These are phyloP conservation scores for Ensete glaucum DNA, from an alignment of 176 grass and related monocot species.

Conservation along the genomic window DNA sequence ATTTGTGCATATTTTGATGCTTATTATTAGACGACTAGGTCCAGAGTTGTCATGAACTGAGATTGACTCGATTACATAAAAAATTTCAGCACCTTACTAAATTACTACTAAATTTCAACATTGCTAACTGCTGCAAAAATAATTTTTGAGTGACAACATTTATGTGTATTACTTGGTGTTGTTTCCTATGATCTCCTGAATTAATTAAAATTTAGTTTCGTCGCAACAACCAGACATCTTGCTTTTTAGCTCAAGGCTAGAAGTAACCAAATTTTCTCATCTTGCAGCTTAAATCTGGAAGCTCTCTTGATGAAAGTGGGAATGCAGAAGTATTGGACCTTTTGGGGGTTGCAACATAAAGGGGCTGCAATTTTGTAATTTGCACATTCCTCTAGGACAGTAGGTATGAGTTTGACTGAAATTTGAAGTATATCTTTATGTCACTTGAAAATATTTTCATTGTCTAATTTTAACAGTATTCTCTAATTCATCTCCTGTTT, in stretches of 20 bases:
- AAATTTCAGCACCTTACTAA: no score
- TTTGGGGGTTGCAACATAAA: slow-evolving; percentile 5
- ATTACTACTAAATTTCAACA: background rate
- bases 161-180: background rate
- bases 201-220: background rate
- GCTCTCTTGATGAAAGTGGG: slow-evolving; percentile 3
- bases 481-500: no score
- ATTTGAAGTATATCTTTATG: background rate
- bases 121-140: background rate
- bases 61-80: no score
- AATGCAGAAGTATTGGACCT: slow-evolving; percentile 19
- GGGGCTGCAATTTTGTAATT: background rate
- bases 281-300: slow-evolving; percentile 13
- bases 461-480: background rate
- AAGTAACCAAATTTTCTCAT: background rate
- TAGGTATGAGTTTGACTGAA: background rate
- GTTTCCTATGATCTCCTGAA: background rate
- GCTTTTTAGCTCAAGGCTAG: background rate
- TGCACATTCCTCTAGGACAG: background rate
- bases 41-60: no score
- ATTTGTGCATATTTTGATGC: no score
- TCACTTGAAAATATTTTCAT: background rate
- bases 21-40: no score
- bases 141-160: background rate
- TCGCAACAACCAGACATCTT: background rate